phyloP scores from a whole-genome alignment of 768 basidiomycete genomes.

The Tephrocybe sp. region DNA sequence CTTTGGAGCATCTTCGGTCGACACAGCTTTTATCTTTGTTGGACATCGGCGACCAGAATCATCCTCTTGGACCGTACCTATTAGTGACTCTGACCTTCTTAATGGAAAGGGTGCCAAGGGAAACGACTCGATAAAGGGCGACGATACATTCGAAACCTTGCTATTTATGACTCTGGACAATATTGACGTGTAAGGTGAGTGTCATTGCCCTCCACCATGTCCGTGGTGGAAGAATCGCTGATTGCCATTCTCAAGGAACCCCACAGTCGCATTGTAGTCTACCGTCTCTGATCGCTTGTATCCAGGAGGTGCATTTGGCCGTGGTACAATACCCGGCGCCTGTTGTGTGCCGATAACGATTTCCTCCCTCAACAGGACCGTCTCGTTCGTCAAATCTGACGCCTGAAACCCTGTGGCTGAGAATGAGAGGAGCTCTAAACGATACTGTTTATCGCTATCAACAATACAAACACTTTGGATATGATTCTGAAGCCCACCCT shows the following conservation, averaged over 20 bases:
- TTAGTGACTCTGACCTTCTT: slow-evolving; percentile 53
- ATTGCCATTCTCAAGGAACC: slow-evolving; percentile 56
- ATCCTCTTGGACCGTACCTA: slow-evolving; percentile 52
- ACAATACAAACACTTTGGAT: not conserved
- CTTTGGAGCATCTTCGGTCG: slow-evolving; percentile 42
- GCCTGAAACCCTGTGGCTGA: slow-evolving; percentile 41
- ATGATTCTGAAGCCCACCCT: slow-evolving; percentile 36
- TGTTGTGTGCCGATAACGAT: slow-evolving; percentile 41
- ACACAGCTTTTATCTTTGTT: slow-evolving; percentile 59
- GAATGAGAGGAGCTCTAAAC: slow-evolving; percentile 42
- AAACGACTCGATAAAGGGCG: slow-evolving; percentile 44
- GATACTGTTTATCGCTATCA: slow-evolving; percentile 36
- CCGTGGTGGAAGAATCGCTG: slow-evolving; percentile 42
- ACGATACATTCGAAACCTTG: slow-evolving; percentile 74
- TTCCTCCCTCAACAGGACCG: slow-evolving; percentile 37
- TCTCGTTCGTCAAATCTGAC: slow-evolving; percentile 21
- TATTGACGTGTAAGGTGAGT: slow-evolving; percentile 4
- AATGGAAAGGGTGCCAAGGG: slow-evolving; percentile 54
- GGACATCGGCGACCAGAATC: slow-evolving; percentile 62
- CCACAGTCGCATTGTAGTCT: slow-evolving; percentile 53
- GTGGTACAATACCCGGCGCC: slow-evolving; percentile 36
- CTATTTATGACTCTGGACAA: slow-evolving; percentile 46
- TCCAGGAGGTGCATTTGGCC: slow-evolving; percentile 53
- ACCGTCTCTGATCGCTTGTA: slow-evolving; percentile 41
- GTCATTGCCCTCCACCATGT: slow-evolving; percentile 4